Evolutionary conservation across 2,329 filamentous ascomycete genomes (phyloP), one percentile per base, ranked within the genome.

Genomic region (Xylariaceae sp.): DNA sequence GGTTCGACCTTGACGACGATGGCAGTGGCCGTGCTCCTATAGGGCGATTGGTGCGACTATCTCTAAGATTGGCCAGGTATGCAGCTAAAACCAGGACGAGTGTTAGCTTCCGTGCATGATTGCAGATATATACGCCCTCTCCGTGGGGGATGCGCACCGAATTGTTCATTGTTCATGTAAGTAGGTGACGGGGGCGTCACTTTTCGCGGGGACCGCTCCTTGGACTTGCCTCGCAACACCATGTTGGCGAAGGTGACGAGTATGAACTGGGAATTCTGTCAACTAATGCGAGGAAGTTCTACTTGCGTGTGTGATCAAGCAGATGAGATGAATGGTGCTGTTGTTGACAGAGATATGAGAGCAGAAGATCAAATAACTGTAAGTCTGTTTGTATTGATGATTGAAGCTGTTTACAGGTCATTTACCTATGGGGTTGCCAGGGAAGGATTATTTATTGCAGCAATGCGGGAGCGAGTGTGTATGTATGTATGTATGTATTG

Each of bases 11-110:
- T 46, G 60, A 58, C 57, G 72, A 66, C 6, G 74, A 68, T 20
- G 82, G 82, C 52, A 81, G 81, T 57, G 89, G 89, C 62, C 89
- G 81, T 48, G 89, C 88, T 59, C 89, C 89, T 54, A 85, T 88
- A 7, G 89, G 89, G 53, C 89, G 82, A 37, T 82, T 79, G 53
- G 85, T 78, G 49, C 87, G 85, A 72, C 83, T 89, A 64, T 81
- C 84, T 64, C 90, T 87, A 37, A 93, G 81, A 63, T 87, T 84
- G 64, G 87, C 80, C 37, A 92, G 82, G 71, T 91, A 93, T 57
- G 80, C 79, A 63, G 86, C 89, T 91, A 74, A 58, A 42, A 37
- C 40, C 44, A 41, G 32, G 37, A 20, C 9, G n/a, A 32, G 19
- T 18, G 40, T 60, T 48, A 59, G 56, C 42, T 46, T 46, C 44